Evolutionary conservation across 108 stramenopile genomes (phyloP).

Genomic region (Discostella stelligeroides): DNA sequence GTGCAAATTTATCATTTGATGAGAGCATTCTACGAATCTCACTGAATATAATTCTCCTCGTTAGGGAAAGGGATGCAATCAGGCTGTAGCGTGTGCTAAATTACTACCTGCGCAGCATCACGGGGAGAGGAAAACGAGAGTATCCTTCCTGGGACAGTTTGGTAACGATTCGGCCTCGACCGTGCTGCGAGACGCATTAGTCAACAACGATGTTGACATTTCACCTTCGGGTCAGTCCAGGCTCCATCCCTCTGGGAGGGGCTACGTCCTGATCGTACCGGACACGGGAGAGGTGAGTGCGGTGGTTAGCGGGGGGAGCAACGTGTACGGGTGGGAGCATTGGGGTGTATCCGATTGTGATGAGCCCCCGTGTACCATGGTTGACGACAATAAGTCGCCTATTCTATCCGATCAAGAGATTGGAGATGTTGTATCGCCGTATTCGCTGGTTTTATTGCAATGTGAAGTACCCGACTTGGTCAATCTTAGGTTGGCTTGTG

Average conservation of each 20-base stretch:
- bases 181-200: conserved; percentile 47
- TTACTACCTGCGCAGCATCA: conserved; percentile 19
- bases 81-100: conserved; percentile 74
- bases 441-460: conserved; percentile 62
- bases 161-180: conserved; percentile 65
- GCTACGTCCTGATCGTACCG: conserved; percentile 71
- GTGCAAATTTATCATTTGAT: too few relatives aligned
- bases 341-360: conserved; percentile 40
- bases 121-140: conserved; percentile 9
- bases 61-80: conserved; percentile 78
- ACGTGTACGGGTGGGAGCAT: conserved; percentile 62
- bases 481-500: conserved; percentile 61
- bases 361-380: not conserved
- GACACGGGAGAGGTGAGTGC: conserved; percentile 72
- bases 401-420: conserved; percentile 40
- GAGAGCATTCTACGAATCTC: conserved; percentile 15
- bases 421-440: conserved; percentile 21
- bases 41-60: too few relatives aligned
- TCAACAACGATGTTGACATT: conserved; percentile 50
- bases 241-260: conserved; percentile 65
- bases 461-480: conserved; percentile 78
- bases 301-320: conserved; percentile 78
- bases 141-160: conserved; percentile 71
- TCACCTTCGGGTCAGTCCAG: conserved; percentile 36
- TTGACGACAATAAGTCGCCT: not conserved